Base-by-base conservation (phyloP, 2,329 filamentous ascomycete genomes). In the Botrytis deweyae region DNA sequence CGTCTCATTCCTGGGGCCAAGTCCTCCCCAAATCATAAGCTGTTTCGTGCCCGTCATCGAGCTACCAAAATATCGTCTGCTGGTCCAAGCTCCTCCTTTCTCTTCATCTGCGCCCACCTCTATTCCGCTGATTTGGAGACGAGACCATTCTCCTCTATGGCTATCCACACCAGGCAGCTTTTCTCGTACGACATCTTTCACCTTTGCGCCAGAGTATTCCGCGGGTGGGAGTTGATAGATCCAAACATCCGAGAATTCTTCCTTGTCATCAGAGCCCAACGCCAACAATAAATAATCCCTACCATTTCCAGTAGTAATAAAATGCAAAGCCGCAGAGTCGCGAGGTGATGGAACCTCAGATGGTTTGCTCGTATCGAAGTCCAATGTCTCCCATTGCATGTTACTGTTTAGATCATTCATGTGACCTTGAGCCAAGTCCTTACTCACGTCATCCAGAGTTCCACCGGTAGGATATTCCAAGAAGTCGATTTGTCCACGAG, bases 31-130 rank as follows among this genome's bases (percentile, higher is more conserved):
- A 29, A 72, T 55, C 70, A 72, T 72, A 12, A 72, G 52, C 33
- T 72, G 59, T 49, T 64, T 65, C 12, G 70, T 52, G 2, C 70
- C 70, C 16, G 70, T 72, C 70, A 72, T 72, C n/a, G 70, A 63
- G 36, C 58, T 72, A 29, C 70, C 44, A 55, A 72, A 65, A 10
- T 55, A 33, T 25, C 59, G 44, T 65, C 70, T 65, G 25, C 70
- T 62, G 10, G 70, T 72, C 70, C 70, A 72, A 2, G 44, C 59
- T 40, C 70, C 70, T 12, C 44, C 70, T 42, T 55, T 55, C 36
- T 72, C 55, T 52, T 72, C 59, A 72, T 72, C 69, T 25, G 33
- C 44, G 3, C 69, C 69, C 14, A 72, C 59, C 4, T 52, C 36
- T 40, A 72, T 65, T 12, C 59, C 59, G 36, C 10, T 72, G 25